Base-by-base conservation (phyloP, 306 rosid genomes). In the Castanea mollissima region DNA sequence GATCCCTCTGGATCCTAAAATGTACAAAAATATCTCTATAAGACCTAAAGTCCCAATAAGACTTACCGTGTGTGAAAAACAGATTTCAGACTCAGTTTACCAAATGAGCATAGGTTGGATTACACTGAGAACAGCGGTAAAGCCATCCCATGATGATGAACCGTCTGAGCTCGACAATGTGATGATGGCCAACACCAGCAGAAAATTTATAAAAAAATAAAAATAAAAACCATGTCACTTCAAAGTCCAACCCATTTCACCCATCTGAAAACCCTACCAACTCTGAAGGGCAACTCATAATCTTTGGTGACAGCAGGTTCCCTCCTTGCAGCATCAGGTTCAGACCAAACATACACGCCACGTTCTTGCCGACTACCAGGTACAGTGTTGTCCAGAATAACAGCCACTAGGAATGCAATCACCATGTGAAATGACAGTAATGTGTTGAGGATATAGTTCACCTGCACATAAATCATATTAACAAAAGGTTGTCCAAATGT, bases 341-440 rank as follows among this genome's bases (percentile, higher is more conserved):
- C 94, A 0, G 98, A 89, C 99, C 99, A 95, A 69, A 93, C 94
- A 51, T 95, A 95, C 31, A 95, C 99, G 74, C 99, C 99, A 3
- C 97, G 97, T 86, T 95, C 99, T 79, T 88, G 93, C 84, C 78
- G 84, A 77, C 93, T 91, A 55, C 99, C 99, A n/a, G 99, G 99
- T 58, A 95, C 98, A 4, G 99, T 93, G 77, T 95, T 93, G 81
- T 95, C 98, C 79, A 95, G 96, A 83, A 93, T 86, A 76, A 90
- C 83, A 62, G 98, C 99, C 78, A 88, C 93, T 11, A 92, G 86
- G 86, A 94, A 92, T 65, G 97, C 97, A n/a, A 92, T 76, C 86
- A 94, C 94, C 97, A 92, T 92, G 90, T 92, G 88, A 65, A 92
- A 76, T 1, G 98, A 94, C 73, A 91, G 81, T 76, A 92, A 83